These are phyloP conservation scores for Atkinsonella texensis DNA, from an alignment of 2,329 filamentous ascomycete species.

Conservation along the genomic window DNA sequence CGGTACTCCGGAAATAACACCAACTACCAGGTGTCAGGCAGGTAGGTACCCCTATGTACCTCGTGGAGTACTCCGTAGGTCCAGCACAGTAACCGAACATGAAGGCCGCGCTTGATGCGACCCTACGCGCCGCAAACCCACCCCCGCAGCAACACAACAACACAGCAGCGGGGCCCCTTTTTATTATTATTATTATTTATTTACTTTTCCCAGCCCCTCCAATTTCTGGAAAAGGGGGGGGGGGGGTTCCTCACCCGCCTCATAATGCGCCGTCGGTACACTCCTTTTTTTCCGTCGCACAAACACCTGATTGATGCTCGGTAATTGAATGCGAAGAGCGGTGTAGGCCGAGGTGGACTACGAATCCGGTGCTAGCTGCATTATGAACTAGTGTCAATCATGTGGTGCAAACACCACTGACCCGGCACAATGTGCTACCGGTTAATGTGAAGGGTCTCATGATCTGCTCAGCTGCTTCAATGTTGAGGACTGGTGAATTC, in stretches of 20 bases:
- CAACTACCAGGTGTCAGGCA: not conserved
- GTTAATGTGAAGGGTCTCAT: too few relatives aligned
- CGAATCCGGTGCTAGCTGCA: not conserved
- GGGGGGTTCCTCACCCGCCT: not conserved
- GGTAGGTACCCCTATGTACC: not conserved
- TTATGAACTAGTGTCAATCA: not conserved
- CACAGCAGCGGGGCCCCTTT: not conserved
- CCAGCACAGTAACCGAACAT: too few relatives aligned
- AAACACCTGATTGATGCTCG: not conserved
- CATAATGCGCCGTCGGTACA: not conserved
- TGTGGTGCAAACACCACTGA: too few relatives aligned
- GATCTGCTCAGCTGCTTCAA: too few relatives aligned
- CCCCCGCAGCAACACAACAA: not conserved
- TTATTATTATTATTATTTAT: too few relatives aligned
- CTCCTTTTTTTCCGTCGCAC: not conserved
- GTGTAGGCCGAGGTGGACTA: not conserved
- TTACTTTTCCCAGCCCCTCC: not conserved
- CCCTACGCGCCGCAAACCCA: not conserved
- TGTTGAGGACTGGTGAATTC: too few relatives aligned
- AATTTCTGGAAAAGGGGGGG: not conserved
- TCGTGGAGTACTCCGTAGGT: too few relatives aligned
- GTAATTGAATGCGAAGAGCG: not conserved
- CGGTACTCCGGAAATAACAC: too few relatives aligned
- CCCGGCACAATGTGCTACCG: too few relatives aligned
- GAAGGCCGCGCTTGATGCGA: not conserved